phyloP scores from a whole-genome alignment of 768 basidiomycete species.

The Mycena rebaudengoi region DNA sequence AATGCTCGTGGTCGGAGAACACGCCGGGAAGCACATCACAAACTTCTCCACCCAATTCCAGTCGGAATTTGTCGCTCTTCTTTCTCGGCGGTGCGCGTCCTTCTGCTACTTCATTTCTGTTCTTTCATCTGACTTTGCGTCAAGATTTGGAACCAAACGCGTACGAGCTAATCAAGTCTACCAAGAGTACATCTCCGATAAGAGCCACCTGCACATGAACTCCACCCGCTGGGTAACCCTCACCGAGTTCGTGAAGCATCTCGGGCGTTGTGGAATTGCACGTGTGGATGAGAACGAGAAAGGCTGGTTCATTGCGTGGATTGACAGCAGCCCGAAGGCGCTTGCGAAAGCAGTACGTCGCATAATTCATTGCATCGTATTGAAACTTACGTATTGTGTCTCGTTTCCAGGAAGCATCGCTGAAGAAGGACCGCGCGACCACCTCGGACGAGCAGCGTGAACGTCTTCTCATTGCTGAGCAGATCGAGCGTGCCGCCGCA shows the following conservation, averaged over 20 bases:
- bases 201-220: slow-evolving; percentile 97
- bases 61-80: slow-evolving; percentile 87
- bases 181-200: slow-evolving; percentile 97
- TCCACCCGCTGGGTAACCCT: slow-evolving; percentile 97
- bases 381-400: slow-evolving; percentile 15
- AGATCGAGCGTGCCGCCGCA: slow-evolving; percentile 88
- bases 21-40: slow-evolving; percentile 90
- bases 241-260: slow-evolving; percentile 92
- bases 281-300: slow-evolving; percentile 99
- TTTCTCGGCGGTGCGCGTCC: slow-evolving; percentile 78
- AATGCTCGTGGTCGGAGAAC: slow-evolving; percentile 96
- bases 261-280: slow-evolving; percentile 86
- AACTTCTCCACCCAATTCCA: slow-evolving; percentile 92
- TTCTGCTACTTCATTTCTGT: not conserved
- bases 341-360: slow-evolving; percentile 82
- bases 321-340: slow-evolving; percentile 95
- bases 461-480: slow-evolving; percentile 86
- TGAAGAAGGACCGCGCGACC: slow-evolving; percentile 92
- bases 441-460: slow-evolving; percentile 96
- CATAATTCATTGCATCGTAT: not conserved
- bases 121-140: not conserved
- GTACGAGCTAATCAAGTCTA: slow-evolving; percentile 96
- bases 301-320: slow-evolving; percentile 97
- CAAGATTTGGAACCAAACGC: slow-evolving; percentile 91
- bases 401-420: slow-evolving; percentile 69